Conservation (phyloP, 495 filamentous ascomycete genomes). For the Aspergillus panamensis region DNA sequence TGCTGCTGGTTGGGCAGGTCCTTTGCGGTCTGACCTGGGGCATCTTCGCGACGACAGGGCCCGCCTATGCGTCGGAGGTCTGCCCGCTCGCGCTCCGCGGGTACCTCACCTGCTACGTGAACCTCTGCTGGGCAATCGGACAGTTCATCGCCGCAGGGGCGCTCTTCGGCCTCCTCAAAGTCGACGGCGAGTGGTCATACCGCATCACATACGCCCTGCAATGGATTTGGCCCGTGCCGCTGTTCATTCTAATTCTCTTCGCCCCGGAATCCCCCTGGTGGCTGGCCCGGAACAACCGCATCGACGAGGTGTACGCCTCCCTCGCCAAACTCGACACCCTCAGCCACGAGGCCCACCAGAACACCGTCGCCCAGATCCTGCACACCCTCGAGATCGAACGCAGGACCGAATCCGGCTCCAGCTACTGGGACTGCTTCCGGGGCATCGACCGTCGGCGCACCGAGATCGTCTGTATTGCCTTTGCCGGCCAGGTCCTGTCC, state of each 20-base stretch:
- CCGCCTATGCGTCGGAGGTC: constrained; percentile 44
- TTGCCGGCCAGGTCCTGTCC: constrained; percentile 69
- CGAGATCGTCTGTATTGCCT: constrained; percentile 64
- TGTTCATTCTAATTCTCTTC: constrained; percentile 53
- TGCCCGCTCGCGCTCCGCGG: constrained; percentile 55
- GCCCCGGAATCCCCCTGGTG: constrained; percentile 65
- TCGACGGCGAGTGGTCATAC: constrained; percentile 40
- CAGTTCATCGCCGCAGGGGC: constrained; percentile 56
- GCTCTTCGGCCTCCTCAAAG: constrained; percentile 45
- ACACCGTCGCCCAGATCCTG: constrained; percentile 52
- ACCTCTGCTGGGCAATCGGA: constrained; percentile 66
- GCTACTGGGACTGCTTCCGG: constrained; percentile 67
- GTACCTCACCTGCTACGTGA: constrained; percentile 57
- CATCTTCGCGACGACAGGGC: neutral
- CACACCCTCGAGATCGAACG: constrained; percentile 60
- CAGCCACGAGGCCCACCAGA: constrained; percentile 23
- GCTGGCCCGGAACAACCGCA: constrained; percentile 53
- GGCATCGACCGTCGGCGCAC: constrained; percentile 67
- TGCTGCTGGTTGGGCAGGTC: constrained; percentile 7
- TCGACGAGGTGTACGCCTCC: constrained; percentile 42
- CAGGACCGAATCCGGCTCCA: constrained; percentile 53
- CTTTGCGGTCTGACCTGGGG: constrained; percentile 6
- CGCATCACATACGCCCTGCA: constrained; percentile 59
- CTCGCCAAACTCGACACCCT: constrained; percentile 37
- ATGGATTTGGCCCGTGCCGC: constrained; percentile 63